Evolutionary conservation across 2,329 filamentous ascomycete genomes (phyloP).

Genomic region (Thelonectria olida): DNA sequence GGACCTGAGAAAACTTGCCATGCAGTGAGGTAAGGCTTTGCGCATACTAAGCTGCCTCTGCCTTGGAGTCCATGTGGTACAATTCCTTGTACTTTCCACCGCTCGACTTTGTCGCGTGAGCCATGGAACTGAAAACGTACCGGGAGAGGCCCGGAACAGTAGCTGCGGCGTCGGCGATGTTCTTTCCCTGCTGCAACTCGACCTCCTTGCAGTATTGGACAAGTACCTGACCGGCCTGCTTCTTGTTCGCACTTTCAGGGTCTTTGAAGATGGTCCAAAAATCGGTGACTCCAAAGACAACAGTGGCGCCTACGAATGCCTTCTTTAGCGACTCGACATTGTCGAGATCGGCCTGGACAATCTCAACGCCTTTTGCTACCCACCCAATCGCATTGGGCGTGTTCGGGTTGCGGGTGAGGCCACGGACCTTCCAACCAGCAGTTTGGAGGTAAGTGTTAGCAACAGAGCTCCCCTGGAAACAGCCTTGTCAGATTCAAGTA

Average conservation of each 20-base stretch:
- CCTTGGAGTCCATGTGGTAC: conserved; percentile 28
- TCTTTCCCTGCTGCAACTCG: conserved; percentile 47
- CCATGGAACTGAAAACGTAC: conserved; percentile 25
- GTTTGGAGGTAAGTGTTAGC: conserved; percentile 19
- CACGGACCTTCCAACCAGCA: conserved; percentile 23
- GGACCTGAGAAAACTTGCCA: conserved; percentile 25
- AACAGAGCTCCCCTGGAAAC: conserved; percentile 23
- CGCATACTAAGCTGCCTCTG: conserved; percentile 11
- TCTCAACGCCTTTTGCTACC: conserved; percentile 18
- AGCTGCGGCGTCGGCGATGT: conserved; percentile 52
- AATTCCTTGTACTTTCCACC: conserved; percentile 22
- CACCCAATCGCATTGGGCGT: not conserved
- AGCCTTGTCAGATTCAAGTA: not conserved
- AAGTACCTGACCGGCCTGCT: conserved; percentile 8
- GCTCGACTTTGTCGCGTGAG: conserved; percentile 26
- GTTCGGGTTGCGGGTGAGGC: conserved; percentile 21
- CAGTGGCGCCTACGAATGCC: conserved; percentile 24
- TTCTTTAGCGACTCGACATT: conserved; percentile 7
- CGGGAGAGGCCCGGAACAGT: conserved; percentile 17
- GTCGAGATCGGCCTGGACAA: conserved; percentile 24
- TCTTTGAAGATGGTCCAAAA: conserved; percentile 23
- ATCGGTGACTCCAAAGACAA: conserved; percentile 27
- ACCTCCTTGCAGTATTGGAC: conserved; percentile 21
- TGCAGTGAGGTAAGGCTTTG: conserved; percentile 15
- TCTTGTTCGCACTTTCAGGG: conserved; percentile 1